These are phyloP conservation scores for Angomonas ambiguus DNA, from an alignment of 208 protist species.

Conservation along the genomic window DNA sequence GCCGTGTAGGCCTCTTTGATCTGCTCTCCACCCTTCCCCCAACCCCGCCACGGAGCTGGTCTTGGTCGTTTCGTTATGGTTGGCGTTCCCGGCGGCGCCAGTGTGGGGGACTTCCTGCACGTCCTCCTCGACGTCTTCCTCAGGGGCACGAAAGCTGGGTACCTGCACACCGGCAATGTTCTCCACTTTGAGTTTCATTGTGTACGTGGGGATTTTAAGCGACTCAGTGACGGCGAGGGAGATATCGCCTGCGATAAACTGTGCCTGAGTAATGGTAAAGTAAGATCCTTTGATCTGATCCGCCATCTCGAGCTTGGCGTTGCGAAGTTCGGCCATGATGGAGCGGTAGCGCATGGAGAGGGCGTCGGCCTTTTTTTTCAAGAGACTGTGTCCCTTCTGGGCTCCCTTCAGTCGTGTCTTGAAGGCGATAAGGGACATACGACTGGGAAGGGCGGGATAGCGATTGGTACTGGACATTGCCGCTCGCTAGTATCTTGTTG, in stretches of 20 bases:
- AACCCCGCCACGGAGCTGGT: slow-evolving; percentile 85
- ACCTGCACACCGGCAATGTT: slow-evolving; percentile 99
- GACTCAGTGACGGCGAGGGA: slow-evolving; percentile 92
- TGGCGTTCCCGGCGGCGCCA: background rate
- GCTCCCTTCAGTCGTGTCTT: slow-evolving; percentile 96
- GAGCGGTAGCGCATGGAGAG: slow-evolving; percentile 95
- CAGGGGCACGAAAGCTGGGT: slow-evolving; percentile 88
- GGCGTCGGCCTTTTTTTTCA: slow-evolving; percentile 99
- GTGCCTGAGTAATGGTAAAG: slow-evolving; percentile 96
- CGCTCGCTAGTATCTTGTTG: background rate
- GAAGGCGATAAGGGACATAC: slow-evolving; percentile 91
- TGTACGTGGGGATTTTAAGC: slow-evolving; percentile 86
- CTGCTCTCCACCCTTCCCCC: slow-evolving; percentile 96
- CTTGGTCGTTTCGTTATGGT: no score
- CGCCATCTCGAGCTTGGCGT: slow-evolving; percentile 81
- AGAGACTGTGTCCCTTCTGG: slow-evolving; percentile 97
- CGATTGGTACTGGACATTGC: slow-evolving; percentile 77
- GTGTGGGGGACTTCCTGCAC: background rate
- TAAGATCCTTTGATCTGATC: slow-evolving; percentile 87
- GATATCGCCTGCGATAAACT: slow-evolving; percentile 97
- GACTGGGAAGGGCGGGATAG: slow-evolving; percentile 87
- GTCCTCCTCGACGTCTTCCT: slow-evolving; percentile 23
- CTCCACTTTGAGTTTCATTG: slow-evolving; percentile 89
- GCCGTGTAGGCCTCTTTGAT: slow-evolving; percentile 84
- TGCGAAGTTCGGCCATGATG: slow-evolving; percentile 94